A percentile compares a stretch with the other conserved stretches of the same genome.
phyloP scores from a whole-genome alignment of 2,329 filamentous ascomycete species.

The Fusarium virguliforme region DNA sequence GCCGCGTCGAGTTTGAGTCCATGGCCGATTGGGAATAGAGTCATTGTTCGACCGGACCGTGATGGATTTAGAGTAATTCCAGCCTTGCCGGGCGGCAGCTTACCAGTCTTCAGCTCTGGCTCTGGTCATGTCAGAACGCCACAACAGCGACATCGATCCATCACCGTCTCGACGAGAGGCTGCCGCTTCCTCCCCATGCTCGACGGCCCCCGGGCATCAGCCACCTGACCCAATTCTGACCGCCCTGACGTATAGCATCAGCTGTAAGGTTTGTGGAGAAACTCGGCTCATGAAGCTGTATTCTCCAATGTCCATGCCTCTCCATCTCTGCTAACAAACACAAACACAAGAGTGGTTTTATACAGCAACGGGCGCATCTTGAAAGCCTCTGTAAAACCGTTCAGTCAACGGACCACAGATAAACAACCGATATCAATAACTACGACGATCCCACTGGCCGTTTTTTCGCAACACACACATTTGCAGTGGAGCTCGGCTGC shows the following conservation, averaged over 20 bases:
- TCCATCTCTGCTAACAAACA: background rate
- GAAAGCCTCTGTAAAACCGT: constrained; percentile 24
- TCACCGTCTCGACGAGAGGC: background rate
- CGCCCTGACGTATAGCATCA: background rate
- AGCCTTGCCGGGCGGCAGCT: constrained; percentile 14
- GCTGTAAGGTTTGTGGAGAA: constrained; percentile 2
- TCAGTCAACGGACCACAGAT: constrained; percentile 30
- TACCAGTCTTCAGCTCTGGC: background rate
- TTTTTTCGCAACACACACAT: background rate
- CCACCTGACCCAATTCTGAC: constrained; percentile 17
- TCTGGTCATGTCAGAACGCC: constrained; percentile 12
- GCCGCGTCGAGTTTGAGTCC: background rate
- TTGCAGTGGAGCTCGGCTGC: background rate
- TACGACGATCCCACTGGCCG: constrained; percentile 22
- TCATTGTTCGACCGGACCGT: background rate
- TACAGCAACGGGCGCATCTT: background rate
- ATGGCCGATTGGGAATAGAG: constrained; percentile 25
- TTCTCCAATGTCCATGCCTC: no score
- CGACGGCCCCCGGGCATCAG: constrained; percentile 12
- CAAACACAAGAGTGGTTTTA: no score
- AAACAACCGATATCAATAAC: constrained; percentile 31
- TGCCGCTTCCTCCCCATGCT: constrained; percentile 3
- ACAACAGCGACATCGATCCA: constrained; percentile 18
- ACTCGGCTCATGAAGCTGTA: background rate
- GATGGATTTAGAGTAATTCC: background rate